Evolutionary conservation across 2,329 filamentous ascomycete species (phyloP).

Genomic region (Dactylellina parvicollis): DNA sequence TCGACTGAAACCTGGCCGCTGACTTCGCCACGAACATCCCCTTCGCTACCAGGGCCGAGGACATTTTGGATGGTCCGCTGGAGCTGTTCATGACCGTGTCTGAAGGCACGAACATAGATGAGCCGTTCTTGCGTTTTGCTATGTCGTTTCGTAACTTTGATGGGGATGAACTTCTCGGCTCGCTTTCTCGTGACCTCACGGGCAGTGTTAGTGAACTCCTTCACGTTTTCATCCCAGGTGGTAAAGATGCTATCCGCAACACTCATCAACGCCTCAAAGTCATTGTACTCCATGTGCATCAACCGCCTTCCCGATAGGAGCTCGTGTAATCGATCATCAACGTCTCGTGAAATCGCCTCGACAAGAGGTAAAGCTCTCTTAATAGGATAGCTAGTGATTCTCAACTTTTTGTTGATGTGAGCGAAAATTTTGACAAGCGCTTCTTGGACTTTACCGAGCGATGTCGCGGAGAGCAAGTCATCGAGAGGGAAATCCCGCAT

Average conservation of each 20-base stretch:
- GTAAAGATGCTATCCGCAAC: constrained; percentile 86
- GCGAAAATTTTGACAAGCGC: constrained; percentile 88
- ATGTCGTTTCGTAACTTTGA: constrained; percentile 91
- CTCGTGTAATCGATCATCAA: constrained; percentile 85
- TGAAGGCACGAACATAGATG: constrained; percentile 92
- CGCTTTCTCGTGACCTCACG: constrained; percentile 91
- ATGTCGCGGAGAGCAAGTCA: constrained; percentile 90
- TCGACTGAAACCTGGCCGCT: constrained; percentile 77
- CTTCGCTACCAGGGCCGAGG: constrained; percentile 74
- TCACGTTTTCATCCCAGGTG: constrained; percentile 94
- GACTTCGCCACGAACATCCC: constrained; percentile 63
- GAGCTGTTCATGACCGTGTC: constrained; percentile 96
- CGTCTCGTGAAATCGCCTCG: constrained; percentile 91
- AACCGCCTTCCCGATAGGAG: constrained; percentile 86
- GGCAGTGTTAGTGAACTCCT: constrained; percentile 97
- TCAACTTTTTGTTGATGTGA: constrained; percentile 97
- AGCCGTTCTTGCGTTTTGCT: constrained; percentile 87
- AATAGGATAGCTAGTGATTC: constrained; percentile 95
- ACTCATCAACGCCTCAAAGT: constrained; percentile 86
- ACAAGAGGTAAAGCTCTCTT: constrained; percentile 90
- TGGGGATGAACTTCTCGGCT: constrained; percentile 98
- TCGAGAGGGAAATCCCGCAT: constrained; percentile 98
- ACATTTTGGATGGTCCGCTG: constrained; percentile 96
- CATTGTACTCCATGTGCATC: constrained; percentile 89
- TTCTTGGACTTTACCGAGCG: constrained; percentile 86